Percentiles rank a stretch among this genome's conserved stretches.
These are phyloP conservation scores for Neofusicoccum umdonicola DNA, from an alignment of 2,329 filamentous ascomycete species.

Conservation along the genomic window DNA sequence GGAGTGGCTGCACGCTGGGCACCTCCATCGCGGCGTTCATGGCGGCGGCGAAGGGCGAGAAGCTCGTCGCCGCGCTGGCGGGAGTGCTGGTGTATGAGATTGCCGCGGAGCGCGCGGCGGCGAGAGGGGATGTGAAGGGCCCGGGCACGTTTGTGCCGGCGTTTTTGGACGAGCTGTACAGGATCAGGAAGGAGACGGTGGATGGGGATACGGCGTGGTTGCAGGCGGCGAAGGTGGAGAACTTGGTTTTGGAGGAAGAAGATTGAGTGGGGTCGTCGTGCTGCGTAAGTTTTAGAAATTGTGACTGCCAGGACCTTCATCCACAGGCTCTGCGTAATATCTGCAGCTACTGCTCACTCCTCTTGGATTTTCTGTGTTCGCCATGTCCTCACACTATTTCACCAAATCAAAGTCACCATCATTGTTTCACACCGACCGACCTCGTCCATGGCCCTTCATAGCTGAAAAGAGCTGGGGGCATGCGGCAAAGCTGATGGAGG, in stretches of 20 bases:
- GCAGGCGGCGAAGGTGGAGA: conserved; percentile 2
- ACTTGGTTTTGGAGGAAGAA: background rate
- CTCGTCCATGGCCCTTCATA: too few species aligned
- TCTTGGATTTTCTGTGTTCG: too few species aligned
- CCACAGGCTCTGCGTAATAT: too few species aligned
- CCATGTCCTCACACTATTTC: too few species aligned
- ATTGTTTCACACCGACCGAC: too few species aligned
- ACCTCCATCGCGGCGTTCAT: conserved; percentile 76
- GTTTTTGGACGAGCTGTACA: conserved; percentile 70
- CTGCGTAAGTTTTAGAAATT: too few species aligned
- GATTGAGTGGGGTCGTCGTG: background rate
- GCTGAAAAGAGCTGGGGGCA: too few species aligned
- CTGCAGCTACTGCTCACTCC: too few species aligned
- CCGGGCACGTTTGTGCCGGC: conserved; percentile 84
- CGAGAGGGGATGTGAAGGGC: conserved; percentile 63
- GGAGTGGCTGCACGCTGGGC: conserved; percentile 77
- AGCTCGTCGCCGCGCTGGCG: conserved; percentile 69
- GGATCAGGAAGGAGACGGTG: background rate
- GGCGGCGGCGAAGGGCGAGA: conserved; percentile 62
- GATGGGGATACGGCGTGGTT: background rate
- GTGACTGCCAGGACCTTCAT: too few species aligned
- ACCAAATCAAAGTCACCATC: too few species aligned
- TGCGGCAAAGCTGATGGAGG: too few species aligned
- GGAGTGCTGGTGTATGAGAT: conserved; percentile 76
- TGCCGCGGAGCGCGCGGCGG: conserved; percentile 66